Conservation (phyloP, 345 rosid species). For the Jatropha curcas region DNA sequence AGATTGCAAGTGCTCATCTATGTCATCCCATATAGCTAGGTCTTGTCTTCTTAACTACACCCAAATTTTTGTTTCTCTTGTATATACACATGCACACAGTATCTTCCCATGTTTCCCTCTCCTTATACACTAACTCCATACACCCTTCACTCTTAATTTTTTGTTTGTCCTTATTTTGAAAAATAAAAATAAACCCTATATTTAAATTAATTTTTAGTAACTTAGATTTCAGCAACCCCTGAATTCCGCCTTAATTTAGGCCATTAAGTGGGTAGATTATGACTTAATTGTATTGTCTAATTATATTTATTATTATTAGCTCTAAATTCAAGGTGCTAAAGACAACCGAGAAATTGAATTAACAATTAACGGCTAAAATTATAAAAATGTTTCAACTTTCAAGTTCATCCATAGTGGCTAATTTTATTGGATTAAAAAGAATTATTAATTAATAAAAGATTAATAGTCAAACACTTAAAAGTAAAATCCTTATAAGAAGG, state of each 20-base stretch:
- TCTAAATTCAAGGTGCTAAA: slow-evolving; percentile 16
- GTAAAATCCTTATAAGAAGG: neutral
- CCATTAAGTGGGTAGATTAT: slow-evolving; percentile 23
- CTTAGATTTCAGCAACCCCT: slow-evolving; percentile 35
- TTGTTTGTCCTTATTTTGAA: too few species aligned
- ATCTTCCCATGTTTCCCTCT: slow-evolving; percentile 40
- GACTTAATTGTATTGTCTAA: slow-evolving; percentile 14
- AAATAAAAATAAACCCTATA: too few species aligned
- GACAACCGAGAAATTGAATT: neutral
- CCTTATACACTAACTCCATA: slow-evolving; percentile 7
- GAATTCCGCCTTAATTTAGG: slow-evolving; percentile 61
- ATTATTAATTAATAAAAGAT: too few species aligned
- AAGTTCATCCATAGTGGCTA: too few species aligned
- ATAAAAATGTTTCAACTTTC: too few species aligned
- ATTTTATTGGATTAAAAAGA: too few species aligned
- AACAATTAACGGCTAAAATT: neutral
- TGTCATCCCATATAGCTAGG: neutral
- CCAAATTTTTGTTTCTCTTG: slow-evolving; percentile 35
- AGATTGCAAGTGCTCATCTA: slow-evolving; percentile 17
- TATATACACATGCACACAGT: slow-evolving; percentile 17
- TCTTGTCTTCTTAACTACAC: neutral
- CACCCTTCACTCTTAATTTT: slow-evolving; percentile 10
- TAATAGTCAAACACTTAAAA: slow-evolving; percentile 32
- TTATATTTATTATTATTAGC: slow-evolving; percentile 12
- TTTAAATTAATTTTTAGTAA: neutral